A percentile compares a stretch with the other conserved stretches of the same genome.
Conservation (phyloP, 2,329 filamentous ascomycete genomes). For the Tolypocladium amazonense region DNA sequence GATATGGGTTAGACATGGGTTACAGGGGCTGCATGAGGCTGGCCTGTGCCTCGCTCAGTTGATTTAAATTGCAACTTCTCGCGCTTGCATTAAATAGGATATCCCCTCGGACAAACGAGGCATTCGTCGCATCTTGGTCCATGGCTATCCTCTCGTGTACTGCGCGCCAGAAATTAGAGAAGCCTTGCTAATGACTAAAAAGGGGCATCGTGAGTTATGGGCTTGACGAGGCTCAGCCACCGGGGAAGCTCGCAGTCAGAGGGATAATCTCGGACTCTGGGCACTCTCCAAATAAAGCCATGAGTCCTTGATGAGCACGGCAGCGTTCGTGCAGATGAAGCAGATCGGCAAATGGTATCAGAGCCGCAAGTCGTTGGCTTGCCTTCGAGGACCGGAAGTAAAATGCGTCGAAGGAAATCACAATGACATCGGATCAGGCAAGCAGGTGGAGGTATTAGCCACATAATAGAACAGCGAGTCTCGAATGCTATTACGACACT, state of each 20-base stretch:
- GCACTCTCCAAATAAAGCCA: neutral
- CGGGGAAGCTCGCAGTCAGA: neutral
- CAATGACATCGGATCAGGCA: neutral
- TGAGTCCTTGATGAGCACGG: neutral
- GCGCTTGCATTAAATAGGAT: neutral
- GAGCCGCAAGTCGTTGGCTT: neutral
- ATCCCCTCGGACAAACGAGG: neutral
- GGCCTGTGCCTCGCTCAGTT: neutral
- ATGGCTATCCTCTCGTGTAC: neutral
- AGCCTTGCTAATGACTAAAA: neutral
- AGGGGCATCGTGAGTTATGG: neutral
- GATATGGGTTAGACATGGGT: no score
- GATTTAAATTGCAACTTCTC: neutral
- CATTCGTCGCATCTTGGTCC: neutral
- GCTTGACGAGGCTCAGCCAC: no score
- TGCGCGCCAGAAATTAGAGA: neutral
- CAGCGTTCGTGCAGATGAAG: neutral
- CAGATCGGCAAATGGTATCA: neutral
- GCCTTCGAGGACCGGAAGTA: neutral
- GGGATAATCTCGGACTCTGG: neutral
- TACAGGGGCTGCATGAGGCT: neutral
- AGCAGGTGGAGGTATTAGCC: neutral
- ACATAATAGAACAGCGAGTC: no score
- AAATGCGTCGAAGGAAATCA: neutral
- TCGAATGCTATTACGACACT: neutral